A percentile compares a stretch with the other conserved stretches of the same genome.
phyloP scores from a whole-genome alignment of 345 rosid genomes.

The Passiflora organensis region DNA sequence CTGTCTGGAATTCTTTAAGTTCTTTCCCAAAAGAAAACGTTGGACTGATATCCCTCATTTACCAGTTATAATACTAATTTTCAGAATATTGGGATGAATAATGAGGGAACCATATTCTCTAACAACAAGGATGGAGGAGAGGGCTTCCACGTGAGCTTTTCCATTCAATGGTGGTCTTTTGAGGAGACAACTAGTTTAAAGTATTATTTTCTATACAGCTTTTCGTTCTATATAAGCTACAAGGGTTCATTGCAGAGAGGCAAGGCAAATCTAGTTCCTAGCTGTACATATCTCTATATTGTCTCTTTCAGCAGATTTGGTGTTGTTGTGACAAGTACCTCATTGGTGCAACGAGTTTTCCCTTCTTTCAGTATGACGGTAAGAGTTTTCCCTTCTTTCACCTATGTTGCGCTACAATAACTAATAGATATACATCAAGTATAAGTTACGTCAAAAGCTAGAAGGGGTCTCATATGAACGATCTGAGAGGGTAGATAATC shows the following conservation, averaged over 20 bases:
- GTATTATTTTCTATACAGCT: neutral
- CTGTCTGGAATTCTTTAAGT: too few species aligned
- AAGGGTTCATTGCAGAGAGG: neutral
- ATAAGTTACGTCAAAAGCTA: too few species aligned
- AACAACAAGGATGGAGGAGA: slow-evolving; percentile 28
- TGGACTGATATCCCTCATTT: slow-evolving; percentile 12
- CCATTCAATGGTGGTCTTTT: slow-evolving; percentile 10
- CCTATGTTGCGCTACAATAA: too few species aligned
- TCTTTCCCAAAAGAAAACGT: neutral
- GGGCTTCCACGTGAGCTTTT: slow-evolving; percentile 1
- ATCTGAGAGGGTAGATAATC: too few species aligned
- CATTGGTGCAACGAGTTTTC: too few species aligned
- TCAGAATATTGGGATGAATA: slow-evolving; percentile 11
- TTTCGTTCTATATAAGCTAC: neutral
- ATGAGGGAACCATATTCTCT: slow-evolving; percentile 36
- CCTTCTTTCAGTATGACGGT: too few species aligned
- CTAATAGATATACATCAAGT: too few species aligned
- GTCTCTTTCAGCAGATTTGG: too few species aligned
- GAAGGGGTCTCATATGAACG: too few species aligned
- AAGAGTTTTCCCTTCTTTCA: too few species aligned
- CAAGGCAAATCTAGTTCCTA: neutral
- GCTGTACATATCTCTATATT: too few species aligned
- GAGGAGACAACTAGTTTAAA: slow-evolving; percentile 2
- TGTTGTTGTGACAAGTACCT: too few species aligned
- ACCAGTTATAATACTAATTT: neutral